Conservation (phyloP, 1,284 basidiomycete genomes). For the Microbotryum saponariae region DNA sequence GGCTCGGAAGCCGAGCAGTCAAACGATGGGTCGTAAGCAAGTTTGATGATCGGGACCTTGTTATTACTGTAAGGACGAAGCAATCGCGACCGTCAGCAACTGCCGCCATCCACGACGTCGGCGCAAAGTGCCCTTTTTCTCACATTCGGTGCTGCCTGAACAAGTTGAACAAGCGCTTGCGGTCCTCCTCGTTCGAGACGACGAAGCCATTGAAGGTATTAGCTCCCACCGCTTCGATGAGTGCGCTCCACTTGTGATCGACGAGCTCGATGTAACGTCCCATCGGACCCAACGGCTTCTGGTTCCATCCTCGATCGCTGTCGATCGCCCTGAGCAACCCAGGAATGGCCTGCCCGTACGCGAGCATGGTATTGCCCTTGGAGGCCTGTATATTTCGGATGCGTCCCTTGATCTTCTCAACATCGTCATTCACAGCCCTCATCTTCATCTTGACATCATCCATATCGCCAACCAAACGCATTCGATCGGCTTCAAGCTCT, state of each 20-base stretch:
- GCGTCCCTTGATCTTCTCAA: neutral
- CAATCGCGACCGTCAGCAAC: neutral
- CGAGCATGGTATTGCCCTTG: constrained; percentile 50
- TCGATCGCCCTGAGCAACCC: constrained; percentile 53
- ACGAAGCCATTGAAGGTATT: constrained; percentile 62
- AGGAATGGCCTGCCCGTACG: constrained; percentile 39
- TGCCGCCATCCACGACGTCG: neutral
- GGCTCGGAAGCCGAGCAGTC: constrained; percentile 49
- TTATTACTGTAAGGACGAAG: constrained; percentile 1
- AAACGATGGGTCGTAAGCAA: constrained; percentile 59
- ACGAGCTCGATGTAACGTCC: constrained; percentile 68
- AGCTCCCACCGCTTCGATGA: constrained; percentile 62
- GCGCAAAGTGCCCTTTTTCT: neutral
- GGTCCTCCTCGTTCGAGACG: constrained; percentile 66
- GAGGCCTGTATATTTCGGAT: constrained; percentile 34
- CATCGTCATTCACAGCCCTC: neutral
- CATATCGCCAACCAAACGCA: neutral
- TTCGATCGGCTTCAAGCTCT: constrained; percentile 1
- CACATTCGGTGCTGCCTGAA: neutral
- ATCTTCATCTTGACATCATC: constrained; percentile 1
- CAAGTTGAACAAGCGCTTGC: constrained; percentile 31
- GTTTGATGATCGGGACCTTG: constrained; percentile 54
- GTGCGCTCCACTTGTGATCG: constrained; percentile 59
- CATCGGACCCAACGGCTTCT: constrained; percentile 76
- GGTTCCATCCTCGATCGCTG: constrained; percentile 54